phyloP scores from a whole-genome alignment of 2,329 filamentous ascomycete genomes.

The Tolypocladium guangdongense region DNA sequence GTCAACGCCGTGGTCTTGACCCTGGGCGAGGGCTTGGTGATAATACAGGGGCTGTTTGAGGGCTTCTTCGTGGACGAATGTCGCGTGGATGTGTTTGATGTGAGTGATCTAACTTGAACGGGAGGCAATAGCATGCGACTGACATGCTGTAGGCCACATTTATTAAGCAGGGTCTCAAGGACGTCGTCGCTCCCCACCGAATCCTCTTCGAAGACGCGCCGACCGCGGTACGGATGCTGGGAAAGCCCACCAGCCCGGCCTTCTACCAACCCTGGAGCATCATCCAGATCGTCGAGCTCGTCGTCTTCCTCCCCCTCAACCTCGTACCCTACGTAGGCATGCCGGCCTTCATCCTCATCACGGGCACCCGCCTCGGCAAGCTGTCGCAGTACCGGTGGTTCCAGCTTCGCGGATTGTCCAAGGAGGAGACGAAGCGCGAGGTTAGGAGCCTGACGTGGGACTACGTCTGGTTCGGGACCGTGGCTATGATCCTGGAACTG shows the following conservation, averaged over 20 bases:
- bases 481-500: conserved; percentile 77
- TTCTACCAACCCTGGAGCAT: conserved; percentile 83
- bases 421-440: conserved; percentile 61
- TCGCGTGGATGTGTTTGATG: conserved; percentile 75
- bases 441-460: conserved; percentile 61
- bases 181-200: conserved; percentile 57
- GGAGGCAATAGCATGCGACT: no score
- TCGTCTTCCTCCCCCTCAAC: conserved; percentile 71
- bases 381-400: conserved; percentile 90
- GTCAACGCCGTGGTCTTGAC: conserved; percentile 79
- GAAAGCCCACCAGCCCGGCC: conserved; percentile 65
- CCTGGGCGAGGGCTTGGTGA: conserved; percentile 68
- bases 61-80: conserved; percentile 74
- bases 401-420: conserved; percentile 62
- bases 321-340: conserved; percentile 76
- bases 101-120: conserved; percentile 25
- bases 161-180: conserved; percentile 59
- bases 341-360: conserved; percentile 77
- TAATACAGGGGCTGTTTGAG: conserved; percentile 60
- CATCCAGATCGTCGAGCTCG: conserved; percentile 79
- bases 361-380: conserved; percentile 77
- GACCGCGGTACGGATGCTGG: conserved; percentile 67
- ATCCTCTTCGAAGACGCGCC: conserved; percentile 56
- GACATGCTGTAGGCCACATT: conserved; percentile 45
- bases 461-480: conserved; percentile 87